A percentile compares a stretch with the other conserved stretches of the same genome.
Evolutionary conservation across 192 early-diverging fungal species (phyloP).

Genomic region (Gamsiella multidivaricata): DNA sequence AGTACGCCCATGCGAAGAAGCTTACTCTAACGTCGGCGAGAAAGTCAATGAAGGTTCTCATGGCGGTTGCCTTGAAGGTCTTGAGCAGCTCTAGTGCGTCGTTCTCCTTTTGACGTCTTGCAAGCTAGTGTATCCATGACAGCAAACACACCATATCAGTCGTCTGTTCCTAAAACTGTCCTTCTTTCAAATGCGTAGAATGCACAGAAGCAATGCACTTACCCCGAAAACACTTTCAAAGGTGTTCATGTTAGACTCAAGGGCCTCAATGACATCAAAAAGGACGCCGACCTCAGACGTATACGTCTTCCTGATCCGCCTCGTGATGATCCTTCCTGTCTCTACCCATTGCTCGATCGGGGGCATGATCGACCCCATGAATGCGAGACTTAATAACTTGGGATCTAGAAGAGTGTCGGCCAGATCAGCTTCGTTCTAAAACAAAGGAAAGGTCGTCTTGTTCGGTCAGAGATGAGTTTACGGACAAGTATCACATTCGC

Average conservation of each 20-base stretch:
- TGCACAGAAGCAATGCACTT: background rate
- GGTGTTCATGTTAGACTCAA: constrained; percentile 48
- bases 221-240: constrained; percentile 55
- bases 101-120: constrained; percentile 56
- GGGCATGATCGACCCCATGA: constrained; percentile 55
- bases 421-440: constrained; percentile 73
- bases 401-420: constrained; percentile 66
- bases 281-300: constrained; percentile 43
- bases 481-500: background rate
- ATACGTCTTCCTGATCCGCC: constrained; percentile 31
- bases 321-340: constrained; percentile 25
- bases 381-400: constrained; percentile 44
- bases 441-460: background rate
- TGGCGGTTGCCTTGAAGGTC: constrained; percentile 60
- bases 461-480: background rate
- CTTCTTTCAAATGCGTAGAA: background rate
- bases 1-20: background rate
- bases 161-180: no score
- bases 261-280: constrained; percentile 48
- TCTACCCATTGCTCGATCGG: constrained; percentile 55
- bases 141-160: no score
- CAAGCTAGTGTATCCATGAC: constrained; percentile 33
- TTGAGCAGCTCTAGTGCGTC: constrained; percentile 58
- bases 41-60: constrained; percentile 74
- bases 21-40: constrained; percentile 76